These are phyloP conservation scores for Paecilomyces dactylethromorphus DNA, from an alignment of 2,329 filamentous ascomycete species.

Conservation along the genomic window DNA sequence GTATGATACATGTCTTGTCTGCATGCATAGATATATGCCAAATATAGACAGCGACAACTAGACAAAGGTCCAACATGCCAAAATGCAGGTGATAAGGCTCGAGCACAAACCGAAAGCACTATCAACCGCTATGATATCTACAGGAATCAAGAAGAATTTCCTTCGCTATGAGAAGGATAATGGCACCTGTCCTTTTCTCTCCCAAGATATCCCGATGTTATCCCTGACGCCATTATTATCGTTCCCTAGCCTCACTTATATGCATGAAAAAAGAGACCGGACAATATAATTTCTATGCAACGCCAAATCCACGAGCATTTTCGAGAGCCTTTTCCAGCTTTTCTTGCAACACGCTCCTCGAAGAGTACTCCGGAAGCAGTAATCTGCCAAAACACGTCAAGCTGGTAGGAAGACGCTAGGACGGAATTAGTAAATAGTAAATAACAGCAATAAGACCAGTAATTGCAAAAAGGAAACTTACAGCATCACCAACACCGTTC, in stretches of 20 bases:
- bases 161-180: background rate
- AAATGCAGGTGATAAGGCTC: background rate
- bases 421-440: slow-evolving; percentile 6
- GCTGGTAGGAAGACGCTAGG: slow-evolving; percentile 64
- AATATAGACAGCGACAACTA: background rate
- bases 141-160: background rate
- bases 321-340: slow-evolving; percentile 80
- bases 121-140: background rate
- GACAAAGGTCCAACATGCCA: background rate
- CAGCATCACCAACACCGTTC: slow-evolving; percentile 58
- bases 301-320: slow-evolving; percentile 84
- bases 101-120: background rate
- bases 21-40: background rate
- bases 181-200: background rate
- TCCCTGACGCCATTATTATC: background rate
- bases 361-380: slow-evolving; percentile 74
- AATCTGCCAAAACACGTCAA: slow-evolving; percentile 91
- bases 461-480: slow-evolving; percentile 17
- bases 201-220: background rate
- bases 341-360: slow-evolving; percentile 61
- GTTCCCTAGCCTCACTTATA: background rate
- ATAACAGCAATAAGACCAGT: slow-evolving; percentile 1
- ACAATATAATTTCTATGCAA: slow-evolving; percentile 43
- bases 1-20: background rate
- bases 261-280: background rate